Percentiles rank a stretch among this genome's conserved stretches.
Conservation (phyloP, 176 grass and related monocot genomes). For the Puya raimondii region DNA sequence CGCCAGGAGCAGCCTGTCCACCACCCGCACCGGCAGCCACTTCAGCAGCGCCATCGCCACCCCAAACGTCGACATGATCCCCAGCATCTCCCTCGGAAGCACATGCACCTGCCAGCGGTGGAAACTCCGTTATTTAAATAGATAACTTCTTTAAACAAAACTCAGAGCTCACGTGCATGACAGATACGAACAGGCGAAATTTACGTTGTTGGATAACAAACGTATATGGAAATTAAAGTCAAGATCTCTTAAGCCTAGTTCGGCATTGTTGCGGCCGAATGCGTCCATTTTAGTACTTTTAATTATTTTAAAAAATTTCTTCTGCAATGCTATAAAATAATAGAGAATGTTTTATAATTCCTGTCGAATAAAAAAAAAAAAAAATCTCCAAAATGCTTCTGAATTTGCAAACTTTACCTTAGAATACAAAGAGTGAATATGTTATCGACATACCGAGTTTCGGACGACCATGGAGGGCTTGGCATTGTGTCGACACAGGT, state of each 20-base stretch:
- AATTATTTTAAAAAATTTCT: too few species aligned
- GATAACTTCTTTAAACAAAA: too few species aligned
- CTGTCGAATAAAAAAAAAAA: neutral
- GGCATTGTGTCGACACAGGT: constrained; percentile 67
- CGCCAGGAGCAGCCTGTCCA: constrained; percentile 62
- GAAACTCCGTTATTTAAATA: neutral
- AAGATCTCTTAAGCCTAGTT: too few species aligned
- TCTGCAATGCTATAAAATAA: too few species aligned
- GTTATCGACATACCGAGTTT: constrained; percentile 48
- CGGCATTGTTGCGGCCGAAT: too few species aligned
- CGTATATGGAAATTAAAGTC: too few species aligned
- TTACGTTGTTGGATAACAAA: too few species aligned
- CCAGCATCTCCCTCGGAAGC: constrained; percentile 72
- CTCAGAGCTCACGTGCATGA: neutral
- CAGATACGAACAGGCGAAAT: neutral
- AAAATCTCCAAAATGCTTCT: neutral
- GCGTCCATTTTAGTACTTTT: too few species aligned
- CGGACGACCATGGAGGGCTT: constrained; percentile 71
- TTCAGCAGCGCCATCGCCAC: constrained; percentile 63
- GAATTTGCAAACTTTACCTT: constrained; percentile 1
- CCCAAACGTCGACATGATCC: constrained; percentile 77
- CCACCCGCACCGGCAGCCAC: constrained; percentile 46
- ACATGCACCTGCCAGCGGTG: constrained; percentile 51
- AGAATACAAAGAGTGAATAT: neutral
- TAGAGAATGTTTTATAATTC: neutral